Evolutionary conservation across 1,139 yeast species (phyloP), one percentile per base, ranked within the genome.

Genomic region (Suhomyces bolitotheri): DNA sequence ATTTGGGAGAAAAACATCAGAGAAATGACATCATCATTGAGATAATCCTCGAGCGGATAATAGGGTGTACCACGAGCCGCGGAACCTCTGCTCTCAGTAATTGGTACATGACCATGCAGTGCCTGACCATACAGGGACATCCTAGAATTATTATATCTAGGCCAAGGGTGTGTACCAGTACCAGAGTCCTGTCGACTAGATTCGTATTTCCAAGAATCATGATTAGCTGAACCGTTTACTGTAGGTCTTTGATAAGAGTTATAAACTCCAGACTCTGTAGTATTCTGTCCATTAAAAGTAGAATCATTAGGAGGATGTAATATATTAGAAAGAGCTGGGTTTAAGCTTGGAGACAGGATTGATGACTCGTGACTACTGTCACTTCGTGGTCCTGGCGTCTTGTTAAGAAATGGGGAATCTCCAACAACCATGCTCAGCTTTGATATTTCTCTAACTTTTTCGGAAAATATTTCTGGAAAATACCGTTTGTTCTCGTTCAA

Each of bases 391-490:
- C 30, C 30, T 9, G 31, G 31, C 2, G 35, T 27, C 5, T 25
- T 22, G 12, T 13, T 22, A 3, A 24, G 10, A 12, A 35, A 38
- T 5, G 36, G 39, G 3, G 41, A 40, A 8, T 27, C 33, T 16
- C 41, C 40, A 12, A 35, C 27, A 4, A 36, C 30, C 22, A 30
- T 12, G 6, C 26, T 33, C 7, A 15, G 22, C 11, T 25, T 14
- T 7, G 19, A 12, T 0, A 16, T 27, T 11, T 9, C 13, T 9
- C n/a, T 22, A 9, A 16, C 6, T 5, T 17, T 19, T 10, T 14
- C 42, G 14, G 39, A 34, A 24, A 49, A 49, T 14, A 64, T 31
- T 11, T 60, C 63, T 0, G 72, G 71, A 39, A 51, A 59, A 7
- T 45, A 33, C 14, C 17, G 32, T 29, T 54, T 44, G 9, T 54